Evolutionary conservation across 2,329 filamentous ascomycete genomes (phyloP), one percentile per base, ranked within the genome.

Genomic region (Penicillium frequentans): DNA sequence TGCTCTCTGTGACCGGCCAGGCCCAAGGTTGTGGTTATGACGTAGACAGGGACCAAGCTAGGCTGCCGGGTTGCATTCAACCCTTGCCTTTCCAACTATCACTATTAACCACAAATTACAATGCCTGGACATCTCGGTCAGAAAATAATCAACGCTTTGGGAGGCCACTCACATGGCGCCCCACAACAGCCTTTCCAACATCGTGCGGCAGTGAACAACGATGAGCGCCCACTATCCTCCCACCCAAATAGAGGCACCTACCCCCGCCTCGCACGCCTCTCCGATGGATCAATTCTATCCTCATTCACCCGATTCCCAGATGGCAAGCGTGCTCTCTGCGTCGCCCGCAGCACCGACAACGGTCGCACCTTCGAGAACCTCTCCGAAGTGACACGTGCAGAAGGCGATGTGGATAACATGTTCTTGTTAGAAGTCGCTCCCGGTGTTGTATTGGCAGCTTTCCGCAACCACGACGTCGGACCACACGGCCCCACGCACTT

Each of bases 331-430:
- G 66, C 76, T 11, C 71, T 82, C 16, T 68, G 72, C 14, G 69
- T 82, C n/a, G 74, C 77, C 9, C 73, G 72, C 27, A 81, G 79
- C 64, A 72, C 67, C 13, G 79, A 82, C 64, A 73, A 72, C 46
- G 79, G 76, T 33, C 68, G 63, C 9, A 73, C 69, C 1, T 82
- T 81, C 54, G 57, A 64, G 13, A 70, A 75, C 13, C 73, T 73
- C 52, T 73, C 76, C 35, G 78, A 81, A 60, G 75, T 82, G 39
- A 70, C 75, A 0, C 77, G 79, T 2, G 75, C 74, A 3, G 54
- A 52, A 0, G 75, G 76, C 16, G 79, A 82, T 61, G 70, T 78
- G 52, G 80, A 81, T 65, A 82, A 82, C 64, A 70, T 76, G 33
- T 81, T 77, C 58, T 62, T 82, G 14, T 68, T 80, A 11, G 78